Percentiles rank a stretch among this genome's conserved stretches.
Conservation (phyloP, 805 yeast species). For the Saccharomyces mikatae region DNA sequence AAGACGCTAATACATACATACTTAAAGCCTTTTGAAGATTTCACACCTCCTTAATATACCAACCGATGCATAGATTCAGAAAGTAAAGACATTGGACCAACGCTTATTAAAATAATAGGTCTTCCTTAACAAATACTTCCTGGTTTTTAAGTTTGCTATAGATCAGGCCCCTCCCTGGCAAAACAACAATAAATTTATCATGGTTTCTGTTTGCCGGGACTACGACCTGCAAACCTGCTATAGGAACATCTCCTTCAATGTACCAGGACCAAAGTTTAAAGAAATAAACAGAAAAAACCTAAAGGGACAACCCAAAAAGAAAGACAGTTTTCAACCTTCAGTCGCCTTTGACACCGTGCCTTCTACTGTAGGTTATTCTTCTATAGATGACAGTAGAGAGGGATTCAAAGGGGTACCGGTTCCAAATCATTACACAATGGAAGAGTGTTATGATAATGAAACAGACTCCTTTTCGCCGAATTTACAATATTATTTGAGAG, state of each 20-base stretch:
- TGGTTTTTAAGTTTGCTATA: neutral
- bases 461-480: constrained; percentile 2
- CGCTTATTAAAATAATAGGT: neutral
- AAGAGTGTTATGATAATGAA: constrained; percentile 20
- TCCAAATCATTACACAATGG: constrained; percentile 15
- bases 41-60: neutral
- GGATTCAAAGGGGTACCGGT: constrained; percentile 15
- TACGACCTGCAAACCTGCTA: neutral
- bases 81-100: neutral
- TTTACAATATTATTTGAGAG: constrained; percentile 6
- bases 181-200: neutral
- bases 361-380: constrained; percentile 12
- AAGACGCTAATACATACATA: neutral
- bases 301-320: neutral
- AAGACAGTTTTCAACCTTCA: constrained; percentile 11
- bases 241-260: neutral
- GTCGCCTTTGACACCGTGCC: constrained; percentile 33
- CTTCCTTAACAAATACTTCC: neutral
- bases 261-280: neutral
- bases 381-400: constrained; percentile 11
- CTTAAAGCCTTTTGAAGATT: neutral
- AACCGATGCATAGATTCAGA: neutral
- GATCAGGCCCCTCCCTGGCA: neutral
- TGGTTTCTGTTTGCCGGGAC: neutral
- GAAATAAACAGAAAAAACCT: neutral